phyloP scores from a whole-genome alignment of 139 green algal genomes.

The Picochlorum sp. region DNA sequence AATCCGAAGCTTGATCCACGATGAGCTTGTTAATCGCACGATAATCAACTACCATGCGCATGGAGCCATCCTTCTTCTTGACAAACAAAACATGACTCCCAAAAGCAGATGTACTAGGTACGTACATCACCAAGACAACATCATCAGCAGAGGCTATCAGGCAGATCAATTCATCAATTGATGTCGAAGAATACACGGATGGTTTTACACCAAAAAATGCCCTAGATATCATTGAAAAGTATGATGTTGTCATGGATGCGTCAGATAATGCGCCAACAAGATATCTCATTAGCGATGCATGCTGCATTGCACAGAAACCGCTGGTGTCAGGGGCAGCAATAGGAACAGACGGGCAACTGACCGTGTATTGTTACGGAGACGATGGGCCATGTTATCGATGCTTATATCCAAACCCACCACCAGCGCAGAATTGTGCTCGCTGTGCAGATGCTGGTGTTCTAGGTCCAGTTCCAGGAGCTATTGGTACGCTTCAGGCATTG shows the following conservation, averaged over 20 bases:
- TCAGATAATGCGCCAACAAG: constrained; percentile 87
- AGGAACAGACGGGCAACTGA: constrained; percentile 88
- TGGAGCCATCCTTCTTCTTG: constrained; percentile 38
- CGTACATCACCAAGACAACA: constrained; percentile 72
- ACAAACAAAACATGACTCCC: constrained; percentile 42
- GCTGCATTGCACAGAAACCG: constrained; percentile 52
- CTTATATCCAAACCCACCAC: constrained; percentile 79
- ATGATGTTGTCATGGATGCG: constrained; percentile 83
- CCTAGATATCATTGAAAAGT: constrained; percentile 53
- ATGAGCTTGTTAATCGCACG: constrained; percentile 38
- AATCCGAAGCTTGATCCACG: constrained; percentile 33
- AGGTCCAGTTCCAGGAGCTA: constrained; percentile 80
- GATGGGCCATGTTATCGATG: constrained; percentile 78
- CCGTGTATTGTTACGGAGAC: constrained; percentile 69
- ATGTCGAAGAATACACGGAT: constrained; percentile 45
- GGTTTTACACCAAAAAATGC: constrained; percentile 64
- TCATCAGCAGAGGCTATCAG: constrained; percentile 52
- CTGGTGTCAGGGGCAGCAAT: constrained; percentile 88
- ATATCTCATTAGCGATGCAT: constrained; percentile 90
- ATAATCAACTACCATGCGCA: constrained; percentile 49
- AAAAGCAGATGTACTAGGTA: constrained; percentile 37
- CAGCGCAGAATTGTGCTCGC: constrained; percentile 61
- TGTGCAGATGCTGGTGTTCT: constrained; percentile 90
- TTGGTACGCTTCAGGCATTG: constrained; percentile 86
- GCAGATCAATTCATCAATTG: constrained; percentile 58